Base-by-base conservation (phyloP, 345 rosid species). In the Crucihimalaya himalaica region DNA sequence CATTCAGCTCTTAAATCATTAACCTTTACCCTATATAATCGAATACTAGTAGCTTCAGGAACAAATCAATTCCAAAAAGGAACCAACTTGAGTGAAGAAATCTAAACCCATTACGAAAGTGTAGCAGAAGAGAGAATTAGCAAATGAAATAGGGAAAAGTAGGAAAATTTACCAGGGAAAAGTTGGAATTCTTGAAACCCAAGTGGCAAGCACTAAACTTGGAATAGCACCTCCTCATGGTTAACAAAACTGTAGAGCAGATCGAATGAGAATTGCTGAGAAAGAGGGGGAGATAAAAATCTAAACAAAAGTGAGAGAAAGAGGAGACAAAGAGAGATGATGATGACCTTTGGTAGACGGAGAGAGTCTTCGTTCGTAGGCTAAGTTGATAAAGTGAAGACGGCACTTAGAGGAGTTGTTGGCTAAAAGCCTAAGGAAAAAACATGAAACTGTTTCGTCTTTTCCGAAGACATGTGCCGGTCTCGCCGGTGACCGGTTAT, bases 161-260 rank as follows among this genome's bases (percentile, higher is more conserved):
- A 21, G 2, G 52, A 23, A 52, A 40, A 0, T 48, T 71, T 80
- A 82, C 85, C 73, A 56, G 56, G 62, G 66, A 67, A 37, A 42
- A 66, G 77, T 50, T 76, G 6, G 35, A 66, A 47, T 40, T 45
- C n/a, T 52, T 80, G 71, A 74, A 71, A 63, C 83, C 79, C 61
- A 67, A 18, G 46, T 58, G 80, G 14, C 29, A 70, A 45, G 52
- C 56, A 42, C 40, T 37, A 51, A 77, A 21, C 56, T 77, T 80
- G 64, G 83, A 58, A 5, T 74, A 45, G 69, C 8, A 39, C 2
- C 86, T 79, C 83, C 81, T 74, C 82, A 80, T 83, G 50, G 52
- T 48, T 74, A 16, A 57, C 32, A 14, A 52, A 16, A 51, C 79
- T 55, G 67, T 8, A 63, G 72, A 70, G 47, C 46, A 74, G 40